Conservation (phyloP, 2,329 filamentous ascomycete genomes). For the Aspergillus sp. region DNA sequence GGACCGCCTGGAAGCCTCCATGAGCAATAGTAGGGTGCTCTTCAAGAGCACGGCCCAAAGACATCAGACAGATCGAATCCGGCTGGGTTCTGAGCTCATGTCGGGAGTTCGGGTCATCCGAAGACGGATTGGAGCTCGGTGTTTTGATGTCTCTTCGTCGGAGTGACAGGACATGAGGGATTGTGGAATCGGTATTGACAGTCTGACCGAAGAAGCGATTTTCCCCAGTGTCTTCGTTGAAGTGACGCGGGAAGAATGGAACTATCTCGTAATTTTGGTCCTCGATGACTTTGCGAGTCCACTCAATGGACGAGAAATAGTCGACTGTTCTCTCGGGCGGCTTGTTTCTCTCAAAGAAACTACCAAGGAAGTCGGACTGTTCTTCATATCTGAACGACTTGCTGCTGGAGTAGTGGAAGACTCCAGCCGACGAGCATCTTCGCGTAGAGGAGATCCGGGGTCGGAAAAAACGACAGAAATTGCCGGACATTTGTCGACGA, state of each 20-base stretch:
- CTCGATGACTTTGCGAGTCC: constrained; percentile 1
- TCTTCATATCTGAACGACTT: not conserved
- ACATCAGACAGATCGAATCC: constrained; percentile 1
- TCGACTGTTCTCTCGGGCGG: not conserved
- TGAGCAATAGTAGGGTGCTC: constrained; percentile 1
- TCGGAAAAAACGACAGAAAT: not conserved
- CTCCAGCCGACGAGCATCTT: not conserved
- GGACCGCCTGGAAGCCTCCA: not conserved
- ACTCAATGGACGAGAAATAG: constrained; percentile 1
- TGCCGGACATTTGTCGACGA: not conserved
- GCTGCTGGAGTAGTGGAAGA: not conserved
- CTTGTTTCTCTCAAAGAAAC: not conserved
- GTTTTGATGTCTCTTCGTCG: not conserved
- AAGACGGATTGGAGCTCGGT: not conserved
- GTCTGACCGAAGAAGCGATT: constrained; percentile 3
- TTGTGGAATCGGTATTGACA: not conserved
- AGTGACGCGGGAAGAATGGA: constrained; percentile 2
- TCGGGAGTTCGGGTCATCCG: not conserved
- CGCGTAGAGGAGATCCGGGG: not conserved
- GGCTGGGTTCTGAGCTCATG: not conserved
- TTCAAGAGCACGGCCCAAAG: not conserved
- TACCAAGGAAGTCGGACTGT: constrained; percentile 1
- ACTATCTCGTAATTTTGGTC: not conserved
- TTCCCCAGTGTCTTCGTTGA: not conserved
- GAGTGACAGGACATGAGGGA: not conserved